Evolutionary conservation across 148 eudicot genomes (phyloP).

Genomic region (Talinum fruticosum): DNA sequence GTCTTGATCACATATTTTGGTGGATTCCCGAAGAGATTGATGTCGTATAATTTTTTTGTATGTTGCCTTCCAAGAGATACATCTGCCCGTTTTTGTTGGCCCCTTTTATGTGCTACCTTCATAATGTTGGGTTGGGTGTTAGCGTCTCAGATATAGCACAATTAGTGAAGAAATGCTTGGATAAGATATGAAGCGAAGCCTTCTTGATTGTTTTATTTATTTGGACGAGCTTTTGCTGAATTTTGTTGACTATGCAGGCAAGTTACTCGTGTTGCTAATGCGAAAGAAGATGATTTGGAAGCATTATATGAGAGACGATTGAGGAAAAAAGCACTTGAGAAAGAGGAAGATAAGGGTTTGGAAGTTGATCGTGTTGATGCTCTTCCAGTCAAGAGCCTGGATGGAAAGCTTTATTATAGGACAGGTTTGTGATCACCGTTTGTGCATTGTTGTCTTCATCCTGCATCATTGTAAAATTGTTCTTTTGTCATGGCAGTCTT

Average conservation of each 20-base stretch:
- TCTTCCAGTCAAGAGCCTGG: constrained; percentile 84
- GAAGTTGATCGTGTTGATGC: constrained; percentile 91
- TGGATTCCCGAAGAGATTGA: neutral
- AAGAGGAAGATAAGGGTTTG: constrained; percentile 42
- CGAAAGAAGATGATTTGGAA: constrained; percentile 75
- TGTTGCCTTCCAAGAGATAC: neutral
- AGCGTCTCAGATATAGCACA: neutral
- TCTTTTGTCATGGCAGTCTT: neutral
- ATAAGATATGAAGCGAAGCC: neutral
- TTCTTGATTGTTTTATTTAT: neutral
- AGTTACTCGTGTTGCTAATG: constrained; percentile 84
- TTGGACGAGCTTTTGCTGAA: too few species aligned
- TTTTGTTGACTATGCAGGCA: constrained; percentile 41
- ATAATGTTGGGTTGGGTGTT: neutral
- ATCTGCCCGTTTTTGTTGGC: neutral
- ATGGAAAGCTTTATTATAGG: constrained; percentile 66
- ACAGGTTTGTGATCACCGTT: constrained; percentile 48
- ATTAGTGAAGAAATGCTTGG: neutral
- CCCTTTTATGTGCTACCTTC: neutral
- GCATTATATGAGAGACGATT: constrained; percentile 48
- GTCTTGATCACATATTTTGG: neutral
- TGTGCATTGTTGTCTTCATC: neutral
- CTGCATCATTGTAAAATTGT: neutral
- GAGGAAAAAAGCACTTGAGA: constrained; percentile 47
- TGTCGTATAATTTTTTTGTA: neutral